These are phyloP conservation scores for Ogataea parapolymorpha DNA, from an alignment of 805 yeast species.

Conservation along the genomic window DNA sequence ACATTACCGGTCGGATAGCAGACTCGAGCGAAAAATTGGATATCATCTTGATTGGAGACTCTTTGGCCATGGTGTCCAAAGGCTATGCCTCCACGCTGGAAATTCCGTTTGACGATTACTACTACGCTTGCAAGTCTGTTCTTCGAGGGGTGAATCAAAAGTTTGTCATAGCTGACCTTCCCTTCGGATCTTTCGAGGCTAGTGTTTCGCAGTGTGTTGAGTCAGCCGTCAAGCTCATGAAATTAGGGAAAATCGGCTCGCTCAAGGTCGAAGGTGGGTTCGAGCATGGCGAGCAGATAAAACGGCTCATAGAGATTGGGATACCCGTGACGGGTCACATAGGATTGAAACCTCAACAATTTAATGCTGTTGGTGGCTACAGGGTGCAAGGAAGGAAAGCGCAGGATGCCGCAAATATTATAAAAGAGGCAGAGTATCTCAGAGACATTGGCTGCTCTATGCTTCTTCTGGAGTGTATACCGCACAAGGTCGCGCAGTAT, in stretches of 20 bases:
- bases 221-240: slow-evolving; percentile 54
- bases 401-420: slow-evolving; percentile 52
- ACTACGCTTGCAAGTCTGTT: slow-evolving; percentile 74
- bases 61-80: slow-evolving; percentile 85
- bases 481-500: slow-evolving; percentile 61
- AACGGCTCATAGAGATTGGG: slow-evolving; percentile 60
- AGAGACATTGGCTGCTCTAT: slow-evolving; percentile 76
- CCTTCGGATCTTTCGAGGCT: slow-evolving; percentile 81
- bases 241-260: slow-evolving; percentile 58
- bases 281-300: slow-evolving; percentile 53
- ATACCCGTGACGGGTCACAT: slow-evolving; percentile 90
- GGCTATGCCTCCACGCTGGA: slow-evolving; percentile 79
- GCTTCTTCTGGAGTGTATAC: slow-evolving; percentile 82
- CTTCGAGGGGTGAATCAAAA: slow-evolving; percentile 64
- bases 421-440: slow-evolving; percentile 64
- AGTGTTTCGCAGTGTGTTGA: slow-evolving; percentile 60
- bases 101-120: slow-evolving; percentile 73
- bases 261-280: slow-evolving; percentile 84
- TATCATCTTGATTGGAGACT: slow-evolving; percentile 81
- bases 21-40: slow-evolving; percentile 62
- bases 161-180: slow-evolving; percentile 78
- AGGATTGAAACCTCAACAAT: slow-evolving; percentile 89
- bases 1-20: slow-evolving; percentile 69
- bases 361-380: slow-evolving; percentile 78
- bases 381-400: slow-evolving; percentile 74